Evolutionary conservation across 192 early-diverging fungal genomes (phyloP).

Genomic region (Linnemannia schmuckeri): DNA sequence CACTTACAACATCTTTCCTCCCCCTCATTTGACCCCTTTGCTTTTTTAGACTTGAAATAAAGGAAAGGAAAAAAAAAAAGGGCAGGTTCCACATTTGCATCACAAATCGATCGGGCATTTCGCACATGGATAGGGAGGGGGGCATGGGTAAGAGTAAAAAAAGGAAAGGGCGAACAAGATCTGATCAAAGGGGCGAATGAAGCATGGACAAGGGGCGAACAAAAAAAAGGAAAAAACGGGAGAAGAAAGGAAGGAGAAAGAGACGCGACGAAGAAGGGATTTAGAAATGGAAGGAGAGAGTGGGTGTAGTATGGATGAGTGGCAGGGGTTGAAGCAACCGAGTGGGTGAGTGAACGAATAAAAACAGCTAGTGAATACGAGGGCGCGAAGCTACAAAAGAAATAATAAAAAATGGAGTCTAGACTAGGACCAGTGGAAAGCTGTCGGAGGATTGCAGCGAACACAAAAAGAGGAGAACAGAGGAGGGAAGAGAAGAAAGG

Average conservation of each 20-base stretch:
- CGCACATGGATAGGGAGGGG: background rate
- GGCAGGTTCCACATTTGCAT: background rate
- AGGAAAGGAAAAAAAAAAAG: background rate
- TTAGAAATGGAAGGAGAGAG: background rate
- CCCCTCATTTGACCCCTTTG: background rate
- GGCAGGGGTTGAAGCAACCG: background rate
- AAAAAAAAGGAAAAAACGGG: background rate
- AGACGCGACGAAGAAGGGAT: background rate
- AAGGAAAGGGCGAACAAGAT: too few relatives aligned
- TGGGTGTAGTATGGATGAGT: background rate
- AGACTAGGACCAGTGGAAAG: background rate
- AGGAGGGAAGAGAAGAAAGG: background rate
- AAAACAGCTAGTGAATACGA: background rate
- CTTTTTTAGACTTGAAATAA: background rate
- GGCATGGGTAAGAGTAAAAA: background rate
- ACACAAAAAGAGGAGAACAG: background rate
- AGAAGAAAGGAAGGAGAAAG: background rate
- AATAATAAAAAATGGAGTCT: background rate
- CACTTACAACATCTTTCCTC: background rate
- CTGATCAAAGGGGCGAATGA: background rate
- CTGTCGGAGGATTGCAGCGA: background rate
- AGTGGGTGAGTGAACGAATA: background rate
- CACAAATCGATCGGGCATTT: conserved; percentile 16
- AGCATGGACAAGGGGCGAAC: background rate
- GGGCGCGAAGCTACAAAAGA: background rate